phyloP scores from a whole-genome alignment of 306 rosid genomes.

The Sicyos baderoa region DNA sequence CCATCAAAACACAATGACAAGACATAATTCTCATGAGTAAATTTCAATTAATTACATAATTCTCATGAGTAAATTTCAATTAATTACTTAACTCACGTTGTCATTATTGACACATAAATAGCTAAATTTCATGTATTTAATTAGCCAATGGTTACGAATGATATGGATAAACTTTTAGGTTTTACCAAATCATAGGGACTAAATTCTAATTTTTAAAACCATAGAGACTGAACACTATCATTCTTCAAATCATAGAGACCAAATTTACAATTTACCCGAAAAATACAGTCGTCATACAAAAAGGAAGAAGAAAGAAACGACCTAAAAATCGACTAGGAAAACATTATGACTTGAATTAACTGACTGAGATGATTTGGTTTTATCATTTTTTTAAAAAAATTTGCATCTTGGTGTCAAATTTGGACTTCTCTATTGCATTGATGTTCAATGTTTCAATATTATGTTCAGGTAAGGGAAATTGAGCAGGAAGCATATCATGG shows the following conservation, averaged over 20 bases:
- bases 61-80: too few species aligned
- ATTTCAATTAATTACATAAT: background rate
- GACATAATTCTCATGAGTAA: background rate
- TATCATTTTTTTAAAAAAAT: background rate
- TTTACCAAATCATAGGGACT: too few species aligned
- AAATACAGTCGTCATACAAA: too few species aligned
- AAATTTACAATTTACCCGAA: too few species aligned
- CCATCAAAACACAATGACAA: background rate
- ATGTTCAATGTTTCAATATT: conserved; percentile 8
- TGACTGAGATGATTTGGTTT: background rate
- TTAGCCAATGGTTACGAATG: too few species aligned
- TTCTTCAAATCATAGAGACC: too few species aligned
- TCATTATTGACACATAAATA: too few species aligned
- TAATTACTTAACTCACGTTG: too few species aligned
- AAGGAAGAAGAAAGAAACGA: background rate
- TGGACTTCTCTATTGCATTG: conserved; percentile 9
- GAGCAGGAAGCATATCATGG: conserved; percentile 57
- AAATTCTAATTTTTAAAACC: too few species aligned
- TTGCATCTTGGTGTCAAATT: background rate
- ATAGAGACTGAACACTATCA: too few species aligned
- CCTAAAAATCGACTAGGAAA: background rate
- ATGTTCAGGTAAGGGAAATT: conserved; percentile 74
- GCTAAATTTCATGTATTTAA: too few species aligned
- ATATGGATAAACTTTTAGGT: too few species aligned
- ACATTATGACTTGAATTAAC: background rate